Percentiles rank a stretch among this genome's conserved stretches.
phyloP scores from a whole-genome alignment of 2,329 filamentous ascomycete genomes.

The Pseudocercospora cruenta region DNA sequence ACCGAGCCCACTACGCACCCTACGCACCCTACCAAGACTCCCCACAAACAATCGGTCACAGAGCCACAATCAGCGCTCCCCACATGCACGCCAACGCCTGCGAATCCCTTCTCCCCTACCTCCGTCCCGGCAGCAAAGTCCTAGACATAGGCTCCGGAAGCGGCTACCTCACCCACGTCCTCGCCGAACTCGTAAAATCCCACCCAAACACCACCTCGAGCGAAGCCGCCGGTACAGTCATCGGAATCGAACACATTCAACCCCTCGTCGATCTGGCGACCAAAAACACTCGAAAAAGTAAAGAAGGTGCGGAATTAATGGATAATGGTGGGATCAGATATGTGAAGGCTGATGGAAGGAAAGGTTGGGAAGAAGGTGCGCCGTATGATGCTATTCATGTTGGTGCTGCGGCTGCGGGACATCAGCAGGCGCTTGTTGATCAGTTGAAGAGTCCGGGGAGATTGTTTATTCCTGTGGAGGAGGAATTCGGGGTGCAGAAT shows the following conservation, averaged over 20 bases:
- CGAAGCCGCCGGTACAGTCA: conserved; percentile 43
- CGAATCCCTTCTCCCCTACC: conserved; percentile 63
- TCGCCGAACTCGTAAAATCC: conserved; percentile 73
- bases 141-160: conserved; percentile 55
- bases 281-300: conserved; percentile 50
- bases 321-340: conserved; percentile 68
- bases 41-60: conserved; percentile 68
- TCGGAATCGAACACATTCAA: conserved; percentile 56
- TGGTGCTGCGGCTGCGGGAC: conserved; percentile 76
- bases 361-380: conserved; percentile 50
- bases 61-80: conserved; percentile 71
- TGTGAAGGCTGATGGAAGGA: conserved; percentile 68
- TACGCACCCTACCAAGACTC: conserved; percentile 71
- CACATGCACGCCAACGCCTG: conserved; percentile 72
- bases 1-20: conserved; percentile 83
- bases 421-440: conserved; percentile 72
- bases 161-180: conserved; percentile 82
- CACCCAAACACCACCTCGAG: conserved; percentile 26
- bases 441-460: conserved; percentile 80
- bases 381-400: conserved; percentile 95
- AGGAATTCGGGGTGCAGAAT: conserved; percentile 59
- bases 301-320: conserved; percentile 59
- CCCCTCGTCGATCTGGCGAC: conserved; percentile 47
- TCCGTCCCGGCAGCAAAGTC: conserved; percentile 55
- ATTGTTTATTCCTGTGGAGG: conserved; percentile 77